These are phyloP conservation scores for Phylloporus sp. DNA, from an alignment of 1,284 basidiomycete genomes.

Conservation along the genomic window DNA sequence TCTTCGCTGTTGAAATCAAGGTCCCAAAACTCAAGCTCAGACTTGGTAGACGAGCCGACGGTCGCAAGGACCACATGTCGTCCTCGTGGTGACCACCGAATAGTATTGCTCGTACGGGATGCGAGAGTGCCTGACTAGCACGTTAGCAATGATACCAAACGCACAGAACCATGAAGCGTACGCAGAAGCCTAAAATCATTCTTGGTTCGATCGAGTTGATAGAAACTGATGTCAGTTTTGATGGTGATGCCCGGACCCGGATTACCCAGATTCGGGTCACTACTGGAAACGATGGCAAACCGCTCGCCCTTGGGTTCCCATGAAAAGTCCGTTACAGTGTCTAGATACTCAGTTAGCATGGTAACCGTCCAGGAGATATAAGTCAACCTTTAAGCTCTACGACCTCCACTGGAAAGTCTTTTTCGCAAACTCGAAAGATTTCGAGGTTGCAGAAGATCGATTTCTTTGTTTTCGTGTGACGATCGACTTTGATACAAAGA, in stretches of 20 bases:
- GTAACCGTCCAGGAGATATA: slow-evolving; percentile 8
- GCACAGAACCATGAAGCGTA: slow-evolving; percentile 41
- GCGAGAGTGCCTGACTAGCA: slow-evolving; percentile 70
- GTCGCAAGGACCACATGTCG: slow-evolving; percentile 96
- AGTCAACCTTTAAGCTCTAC: slow-evolving; percentile 89
- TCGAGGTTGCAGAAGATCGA: slow-evolving; percentile 99
- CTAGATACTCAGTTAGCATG: slow-evolving; percentile 46
- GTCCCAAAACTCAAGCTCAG: slow-evolving; percentile 99
- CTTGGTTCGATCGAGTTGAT: slow-evolving; percentile 91
- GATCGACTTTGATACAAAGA: slow-evolving; percentile 99
- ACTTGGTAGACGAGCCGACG: slow-evolving; percentile 94
- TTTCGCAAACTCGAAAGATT: slow-evolving; percentile 97
- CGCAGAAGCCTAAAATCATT: slow-evolving; percentile 94
- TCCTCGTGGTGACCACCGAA: slow-evolving; percentile 97
- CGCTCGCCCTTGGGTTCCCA: slow-evolving; percentile 98
- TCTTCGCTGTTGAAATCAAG: slow-evolving; percentile 90
- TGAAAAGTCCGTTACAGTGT: slow-evolving; percentile 95
- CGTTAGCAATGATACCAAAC: slow-evolving; percentile 7
- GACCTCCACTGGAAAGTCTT: slow-evolving; percentile 98
- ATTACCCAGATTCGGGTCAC: slow-evolving; percentile 92
- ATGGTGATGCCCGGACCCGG: slow-evolving; percentile 89
- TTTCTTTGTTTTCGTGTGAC: slow-evolving; percentile 99
- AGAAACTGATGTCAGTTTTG: slow-evolving; percentile 98
- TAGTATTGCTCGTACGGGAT: slow-evolving; percentile 90
- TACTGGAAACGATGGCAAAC: slow-evolving; percentile 95